Percentiles rank a stretch among this genome's conserved stretches.
phyloP scores from a whole-genome alignment of 495 filamentous ascomycete species.

The Penicillium diatomitis region DNA sequence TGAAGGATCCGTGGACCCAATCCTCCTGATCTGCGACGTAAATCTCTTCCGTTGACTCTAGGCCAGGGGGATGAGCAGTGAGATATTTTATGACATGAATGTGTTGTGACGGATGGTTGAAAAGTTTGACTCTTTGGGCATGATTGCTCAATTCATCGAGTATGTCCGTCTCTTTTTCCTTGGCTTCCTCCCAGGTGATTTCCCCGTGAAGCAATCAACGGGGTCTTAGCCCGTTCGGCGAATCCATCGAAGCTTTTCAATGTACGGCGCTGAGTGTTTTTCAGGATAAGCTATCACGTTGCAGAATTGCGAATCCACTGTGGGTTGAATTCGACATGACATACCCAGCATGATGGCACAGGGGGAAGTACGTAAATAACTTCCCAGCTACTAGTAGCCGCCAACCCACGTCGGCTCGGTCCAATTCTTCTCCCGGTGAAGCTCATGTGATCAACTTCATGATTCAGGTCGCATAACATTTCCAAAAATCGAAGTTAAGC shows the following conservation, averaged over 20 bases:
- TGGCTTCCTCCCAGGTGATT: conserved; percentile 15
- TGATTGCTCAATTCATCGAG: conserved; percentile 16
- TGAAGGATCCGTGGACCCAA: conserved; percentile 31
- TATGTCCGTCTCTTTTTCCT: conserved; percentile 16
- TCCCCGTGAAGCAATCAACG: conserved; percentile 1
- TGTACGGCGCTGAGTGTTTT: too few species aligned
- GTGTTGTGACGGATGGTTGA: conserved; percentile 8
- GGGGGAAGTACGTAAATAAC: too few species aligned
- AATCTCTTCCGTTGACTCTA: conserved; percentile 2
- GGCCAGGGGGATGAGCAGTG: conserved; percentile 14
- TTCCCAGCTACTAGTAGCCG: too few species aligned
- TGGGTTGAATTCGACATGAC: too few species aligned
- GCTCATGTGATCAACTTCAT: too few species aligned
- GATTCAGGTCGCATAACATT: too few species aligned
- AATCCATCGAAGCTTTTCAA: not conserved
- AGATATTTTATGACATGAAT: conserved; percentile 7
- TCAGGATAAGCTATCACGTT: too few species aligned
- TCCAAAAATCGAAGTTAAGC: too few species aligned
- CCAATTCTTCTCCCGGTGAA: too few species aligned
- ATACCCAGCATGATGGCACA: too few species aligned
- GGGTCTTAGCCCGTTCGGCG: not conserved
- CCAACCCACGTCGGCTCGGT: too few species aligned
- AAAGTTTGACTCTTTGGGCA: conserved; percentile 12
- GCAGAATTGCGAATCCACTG: too few species aligned
- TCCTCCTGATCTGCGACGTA: conserved; percentile 14